These are phyloP conservation scores for Backusella tuberculispora DNA, from an alignment of 192 early-diverging fungal species.

Conservation along the genomic window DNA sequence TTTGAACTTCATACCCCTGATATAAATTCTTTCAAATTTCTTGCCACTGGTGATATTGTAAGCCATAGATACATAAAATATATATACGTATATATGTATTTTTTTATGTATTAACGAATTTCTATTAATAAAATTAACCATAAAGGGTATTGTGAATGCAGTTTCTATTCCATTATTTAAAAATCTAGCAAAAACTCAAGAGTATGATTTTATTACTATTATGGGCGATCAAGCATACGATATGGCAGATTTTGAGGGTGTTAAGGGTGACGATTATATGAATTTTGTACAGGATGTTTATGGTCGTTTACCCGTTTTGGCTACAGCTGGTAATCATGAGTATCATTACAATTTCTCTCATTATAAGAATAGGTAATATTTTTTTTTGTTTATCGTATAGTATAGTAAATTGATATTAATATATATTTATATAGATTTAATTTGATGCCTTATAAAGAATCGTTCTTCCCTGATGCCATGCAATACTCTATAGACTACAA, in stretches of 20 bases:
- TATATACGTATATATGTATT: too few species aligned
- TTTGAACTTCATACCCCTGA: slow-evolving; percentile 23
- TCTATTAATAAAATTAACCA: background rate
- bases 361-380: slow-evolving; percentile 31
- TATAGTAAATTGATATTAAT: background rate
- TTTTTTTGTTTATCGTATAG: background rate
- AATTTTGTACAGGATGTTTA: slow-evolving; percentile 26
- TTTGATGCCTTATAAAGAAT: slow-evolving; percentile 26
- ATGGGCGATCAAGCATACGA: slow-evolving; percentile 35
- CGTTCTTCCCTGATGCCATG: slow-evolving; percentile 29
- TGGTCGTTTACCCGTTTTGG: slow-evolving; percentile 31
- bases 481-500: slow-evolving; percentile 36
- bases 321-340: slow-evolving; percentile 34
- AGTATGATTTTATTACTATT: slow-evolving; percentile 35
- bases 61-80: too few species aligned
- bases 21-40: slow-evolving; percentile 23
- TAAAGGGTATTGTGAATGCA: slow-evolving; percentile 30
- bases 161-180: slow-evolving; percentile 20
- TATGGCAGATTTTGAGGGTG: slow-evolving; percentile 34
- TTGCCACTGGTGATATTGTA: slow-evolving; percentile 35
- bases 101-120: too few species aligned
- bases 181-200: slow-evolving; percentile 23
- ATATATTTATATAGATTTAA: slow-evolving; percentile 16
- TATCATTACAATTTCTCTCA: slow-evolving; percentile 36
- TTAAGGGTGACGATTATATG: slow-evolving; percentile 37